Conservation (phyloP, 768 basidiomycete genomes). For the Pisolithus tinctorius region DNA sequence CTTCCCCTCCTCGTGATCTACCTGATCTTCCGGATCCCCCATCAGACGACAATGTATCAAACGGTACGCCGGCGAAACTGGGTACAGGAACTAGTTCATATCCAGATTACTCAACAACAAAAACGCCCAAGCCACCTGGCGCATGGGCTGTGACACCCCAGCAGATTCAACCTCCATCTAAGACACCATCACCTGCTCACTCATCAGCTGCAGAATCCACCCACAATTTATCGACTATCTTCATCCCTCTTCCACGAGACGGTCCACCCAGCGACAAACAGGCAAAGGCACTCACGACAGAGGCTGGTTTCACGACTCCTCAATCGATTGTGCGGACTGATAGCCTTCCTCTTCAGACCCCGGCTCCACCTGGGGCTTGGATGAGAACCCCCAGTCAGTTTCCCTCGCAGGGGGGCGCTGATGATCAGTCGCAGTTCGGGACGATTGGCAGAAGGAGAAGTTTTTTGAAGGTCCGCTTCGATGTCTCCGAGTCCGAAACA, state of each 20-base stretch:
- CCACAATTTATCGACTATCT: conserved; percentile 16
- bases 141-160: conserved; percentile 39
- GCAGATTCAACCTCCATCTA: conserved; percentile 13
- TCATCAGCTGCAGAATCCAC: conserved; percentile 18
- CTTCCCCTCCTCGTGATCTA: conserved; percentile 54
- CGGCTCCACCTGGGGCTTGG: conserved; percentile 69
- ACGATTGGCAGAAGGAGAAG: conserved; percentile 42
- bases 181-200: conserved; percentile 11
- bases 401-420: conserved; percentile 8
- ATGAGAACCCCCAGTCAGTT: conserved; percentile 44
- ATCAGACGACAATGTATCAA: conserved; percentile 39
- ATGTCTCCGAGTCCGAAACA: conserved; percentile 34
- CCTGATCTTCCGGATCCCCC: conserved; percentile 66
- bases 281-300: conserved; percentile 12
- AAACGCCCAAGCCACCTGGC: conserved; percentile 42
- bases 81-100: conserved; percentile 9
- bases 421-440: conserved; percentile 25
- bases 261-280: conserved; percentile 8
- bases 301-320: conserved; percentile 36
- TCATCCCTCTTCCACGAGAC: conserved; percentile 18
- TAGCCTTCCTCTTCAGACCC: conserved; percentile 47
- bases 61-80: conserved; percentile 15
- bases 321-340: conserved; percentile 44
- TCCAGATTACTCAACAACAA: conserved; percentile 28
- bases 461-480: conserved; percentile 68